phyloP scores from a whole-genome alignment of 306 rosid species.

The Citrullus mucosospermus region DNA sequence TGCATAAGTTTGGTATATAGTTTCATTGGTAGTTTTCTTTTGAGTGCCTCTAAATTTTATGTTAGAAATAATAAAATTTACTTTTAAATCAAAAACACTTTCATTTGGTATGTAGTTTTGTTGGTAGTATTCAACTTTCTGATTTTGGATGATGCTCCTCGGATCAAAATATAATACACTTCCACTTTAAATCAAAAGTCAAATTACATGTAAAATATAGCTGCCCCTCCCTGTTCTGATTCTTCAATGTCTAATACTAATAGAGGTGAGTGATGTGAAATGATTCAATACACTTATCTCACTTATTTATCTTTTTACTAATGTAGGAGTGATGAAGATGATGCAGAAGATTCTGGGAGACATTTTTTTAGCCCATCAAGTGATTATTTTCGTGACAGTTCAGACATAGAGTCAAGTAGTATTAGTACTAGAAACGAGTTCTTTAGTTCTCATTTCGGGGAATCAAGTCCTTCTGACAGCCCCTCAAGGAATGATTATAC shows the following conservation, averaged over 20 bases:
- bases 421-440: conserved; percentile 61
- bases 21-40: neutral
- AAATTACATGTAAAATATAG: neutral
- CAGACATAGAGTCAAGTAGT: conserved; percentile 66
- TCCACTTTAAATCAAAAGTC: neutral
- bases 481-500: conserved; percentile 63
- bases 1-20: neutral
- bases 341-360: conserved; percentile 54
- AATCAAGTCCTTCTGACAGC: conserved; percentile 63
- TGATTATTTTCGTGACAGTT: conserved; percentile 55
- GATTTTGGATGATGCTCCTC: neutral
- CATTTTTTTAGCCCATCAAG: conserved; percentile 51
- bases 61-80: neutral
- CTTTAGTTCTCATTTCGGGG: conserved; percentile 38
- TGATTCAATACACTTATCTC: neutral
- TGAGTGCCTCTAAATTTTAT: neutral
- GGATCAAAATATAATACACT: neutral
- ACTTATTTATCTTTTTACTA: neutral
- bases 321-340: conserved; percentile 78
- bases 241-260: neutral
- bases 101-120: neutral
- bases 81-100: neutral
- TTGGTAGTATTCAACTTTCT: neutral
- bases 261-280: neutral
- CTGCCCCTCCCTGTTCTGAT: neutral